phyloP scores from a whole-genome alignment of 129 eudicot genomes.

The Sambucus nigra region DNA sequence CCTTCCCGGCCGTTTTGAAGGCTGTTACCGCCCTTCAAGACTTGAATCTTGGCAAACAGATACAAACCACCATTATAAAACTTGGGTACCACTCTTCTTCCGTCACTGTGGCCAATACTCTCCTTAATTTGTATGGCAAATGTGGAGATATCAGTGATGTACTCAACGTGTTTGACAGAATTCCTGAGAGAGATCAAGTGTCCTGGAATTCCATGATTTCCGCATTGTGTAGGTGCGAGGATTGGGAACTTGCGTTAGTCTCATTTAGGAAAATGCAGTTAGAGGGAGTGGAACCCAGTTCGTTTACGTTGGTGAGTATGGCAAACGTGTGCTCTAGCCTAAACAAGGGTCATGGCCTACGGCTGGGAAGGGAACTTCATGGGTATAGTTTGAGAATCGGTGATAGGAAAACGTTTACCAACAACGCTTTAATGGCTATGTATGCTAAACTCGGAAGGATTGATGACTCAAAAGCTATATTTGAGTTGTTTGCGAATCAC shows the following conservation, averaged over 20 bases:
- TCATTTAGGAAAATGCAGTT: slow-evolving; percentile 51
- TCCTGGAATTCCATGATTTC: slow-evolving; percentile 73
- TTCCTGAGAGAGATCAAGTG: slow-evolving; percentile 61
- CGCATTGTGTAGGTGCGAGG: slow-evolving; percentile 48
- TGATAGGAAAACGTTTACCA: slow-evolving; percentile 43
- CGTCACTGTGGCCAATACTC: slow-evolving; percentile 53
- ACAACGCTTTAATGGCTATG: slow-evolving; percentile 74
- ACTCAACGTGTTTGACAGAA: slow-evolving; percentile 61
- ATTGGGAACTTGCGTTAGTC: slow-evolving; percentile 72
- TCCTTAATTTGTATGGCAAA: slow-evolving; percentile 56
- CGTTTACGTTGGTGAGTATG: slow-evolving; percentile 66
- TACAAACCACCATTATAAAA: slow-evolving; percentile 44
- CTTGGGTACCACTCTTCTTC: slow-evolving; percentile 43
- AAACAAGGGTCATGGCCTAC: slow-evolving; percentile 28
- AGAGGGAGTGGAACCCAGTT: slow-evolving; percentile 47
- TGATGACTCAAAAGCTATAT: slow-evolving; percentile 35
- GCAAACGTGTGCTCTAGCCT: slow-evolving; percentile 57
- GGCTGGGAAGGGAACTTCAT: slow-evolving; percentile 78
- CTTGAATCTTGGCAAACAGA: slow-evolving; percentile 43
- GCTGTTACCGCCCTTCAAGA: slow-evolving; percentile 40
- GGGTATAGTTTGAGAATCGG: slow-evolving; percentile 46
- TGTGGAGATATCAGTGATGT: slow-evolving; percentile 44
- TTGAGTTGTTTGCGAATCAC: slow-evolving; percentile 34
- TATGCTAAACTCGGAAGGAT: slow-evolving; percentile 57
- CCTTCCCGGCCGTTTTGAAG: slow-evolving; percentile 63